Conservation (phyloP, 116 monocot genomes). For the Phalaenopsis hybrid region DNA sequence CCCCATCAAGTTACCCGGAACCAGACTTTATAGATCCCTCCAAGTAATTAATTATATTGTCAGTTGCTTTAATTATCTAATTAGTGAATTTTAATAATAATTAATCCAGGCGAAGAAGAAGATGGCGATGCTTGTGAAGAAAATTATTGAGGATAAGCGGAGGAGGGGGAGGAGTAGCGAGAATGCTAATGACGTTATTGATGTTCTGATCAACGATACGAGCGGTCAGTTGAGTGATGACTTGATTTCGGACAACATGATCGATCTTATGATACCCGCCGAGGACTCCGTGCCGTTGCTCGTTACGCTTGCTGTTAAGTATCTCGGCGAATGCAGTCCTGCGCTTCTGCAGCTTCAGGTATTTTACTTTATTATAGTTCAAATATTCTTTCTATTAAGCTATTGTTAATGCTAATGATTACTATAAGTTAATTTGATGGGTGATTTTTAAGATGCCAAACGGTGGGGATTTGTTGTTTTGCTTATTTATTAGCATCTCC, state of each 20-base stretch:
- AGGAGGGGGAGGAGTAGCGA: slow-evolving; percentile 14
- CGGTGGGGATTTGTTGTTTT: too few relatives aligned
- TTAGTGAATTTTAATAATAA: background rate
- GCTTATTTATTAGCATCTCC: too few relatives aligned
- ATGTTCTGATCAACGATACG: slow-evolving; percentile 54
- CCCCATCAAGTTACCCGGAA: slow-evolving; percentile 76
- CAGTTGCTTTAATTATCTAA: background rate
- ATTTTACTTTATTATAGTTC: background rate
- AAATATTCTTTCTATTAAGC: too few relatives aligned
- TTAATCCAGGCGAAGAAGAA: slow-evolving; percentile 67
- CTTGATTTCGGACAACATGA: slow-evolving; percentile 67
- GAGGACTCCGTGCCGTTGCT: slow-evolving; percentile 91
- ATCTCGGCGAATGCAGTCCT: slow-evolving; percentile 66
- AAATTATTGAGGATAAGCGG: slow-evolving; percentile 47
- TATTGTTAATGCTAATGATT: too few relatives aligned
- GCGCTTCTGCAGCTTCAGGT: slow-evolving; percentile 68
- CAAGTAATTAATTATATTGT: slow-evolving; percentile 25
- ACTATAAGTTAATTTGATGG: too few relatives aligned
- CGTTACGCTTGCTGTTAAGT: slow-evolving; percentile 66
- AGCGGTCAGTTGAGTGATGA: slow-evolving; percentile 65
- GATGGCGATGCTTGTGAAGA: slow-evolving; percentile 47
- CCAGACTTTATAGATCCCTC: slow-evolving; percentile 61
- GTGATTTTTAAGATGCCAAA: too few relatives aligned
- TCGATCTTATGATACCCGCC: slow-evolving; percentile 87
- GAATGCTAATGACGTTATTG: slow-evolving; percentile 40